These are phyloP conservation scores for Globisporangium cederbergense DNA, from an alignment of 352 stramenopile species.

Conservation along the genomic window DNA sequence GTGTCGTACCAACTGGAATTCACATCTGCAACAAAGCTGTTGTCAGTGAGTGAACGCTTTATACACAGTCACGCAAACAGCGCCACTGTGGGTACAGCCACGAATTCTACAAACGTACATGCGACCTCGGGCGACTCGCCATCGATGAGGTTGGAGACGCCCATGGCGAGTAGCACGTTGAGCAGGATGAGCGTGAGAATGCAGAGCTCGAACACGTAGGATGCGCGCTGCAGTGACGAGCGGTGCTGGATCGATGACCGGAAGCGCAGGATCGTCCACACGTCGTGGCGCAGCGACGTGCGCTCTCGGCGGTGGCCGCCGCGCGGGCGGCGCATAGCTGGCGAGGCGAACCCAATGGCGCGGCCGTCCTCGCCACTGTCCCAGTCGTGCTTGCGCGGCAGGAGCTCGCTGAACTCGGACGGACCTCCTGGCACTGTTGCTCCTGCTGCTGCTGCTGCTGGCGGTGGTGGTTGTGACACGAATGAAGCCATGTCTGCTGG, in stretches of 20 bases:
- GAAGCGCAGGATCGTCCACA: conserved; percentile 80
- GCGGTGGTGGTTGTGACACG: not conserved
- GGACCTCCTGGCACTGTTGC: not conserved
- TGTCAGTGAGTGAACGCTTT: not conserved
- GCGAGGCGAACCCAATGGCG: conserved; percentile 17
- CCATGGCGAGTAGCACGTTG: conserved; percentile 78
- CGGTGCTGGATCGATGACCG: conserved; percentile 56
- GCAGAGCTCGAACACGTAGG: conserved; percentile 60
- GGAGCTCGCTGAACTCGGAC: conserved; percentile 22
- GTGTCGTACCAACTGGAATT: conserved; percentile 63
- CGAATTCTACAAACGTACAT: conserved; percentile 4
- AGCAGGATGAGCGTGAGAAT: conserved; percentile 74
- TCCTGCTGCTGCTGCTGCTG: not conserved
- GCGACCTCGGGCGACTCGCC: conserved; percentile 8
- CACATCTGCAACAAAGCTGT: conserved; percentile 25
- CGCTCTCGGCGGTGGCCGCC: not conserved
- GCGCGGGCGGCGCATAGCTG: not conserved
- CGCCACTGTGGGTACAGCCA: not conserved
- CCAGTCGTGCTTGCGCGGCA: conserved; percentile 29
- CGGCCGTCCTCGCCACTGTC: conserved; percentile 21
- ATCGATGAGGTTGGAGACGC: conserved; percentile 36
- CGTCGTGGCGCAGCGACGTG: conserved; percentile 39
- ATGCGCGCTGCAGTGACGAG: conserved; percentile 59
- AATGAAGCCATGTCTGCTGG: conserved; percentile 1
- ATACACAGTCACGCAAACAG: not conserved